These are phyloP conservation scores for Orychophragmus violaceus DNA, from an alignment of 345 rosid genomes.

Conservation along the genomic window DNA sequence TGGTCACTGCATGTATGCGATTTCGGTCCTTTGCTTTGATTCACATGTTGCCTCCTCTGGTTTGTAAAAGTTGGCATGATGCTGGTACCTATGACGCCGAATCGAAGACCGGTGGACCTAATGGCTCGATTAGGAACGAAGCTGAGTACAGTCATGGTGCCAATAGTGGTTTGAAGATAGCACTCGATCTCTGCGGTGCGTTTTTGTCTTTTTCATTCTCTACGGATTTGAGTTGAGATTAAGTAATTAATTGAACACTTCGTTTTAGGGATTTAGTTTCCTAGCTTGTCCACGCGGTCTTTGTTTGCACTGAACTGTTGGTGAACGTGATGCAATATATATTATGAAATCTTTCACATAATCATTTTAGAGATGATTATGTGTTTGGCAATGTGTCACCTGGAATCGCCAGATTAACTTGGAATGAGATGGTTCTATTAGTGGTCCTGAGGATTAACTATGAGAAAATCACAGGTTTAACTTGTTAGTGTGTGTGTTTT, in stretches of 20 bases:
- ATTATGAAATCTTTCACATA: too few species aligned
- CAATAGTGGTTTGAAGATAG: conserved; percentile 69
- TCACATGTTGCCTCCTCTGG: neutral
- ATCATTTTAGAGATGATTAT: too few species aligned
- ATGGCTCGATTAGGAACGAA: conserved; percentile 79
- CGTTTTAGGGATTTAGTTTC: too few species aligned
- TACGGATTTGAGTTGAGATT: neutral
- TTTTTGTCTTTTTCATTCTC: neutral
- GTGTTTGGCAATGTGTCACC: too few species aligned
- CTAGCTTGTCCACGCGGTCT: too few species aligned
- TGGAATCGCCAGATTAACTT: neutral
- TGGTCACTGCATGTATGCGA: neutral
- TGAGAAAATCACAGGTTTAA: neutral
- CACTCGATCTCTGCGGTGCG: conserved; percentile 72
- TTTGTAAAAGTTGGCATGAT: conserved; percentile 66
- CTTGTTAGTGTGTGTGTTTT: neutral
- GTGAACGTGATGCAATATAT: too few species aligned
- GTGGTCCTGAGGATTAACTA: neutral
- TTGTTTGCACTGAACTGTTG: too few species aligned
- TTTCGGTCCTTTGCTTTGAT: too few species aligned
- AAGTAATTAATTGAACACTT: neutral
- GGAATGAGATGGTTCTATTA: neutral
- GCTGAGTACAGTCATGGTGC: conserved; percentile 65
- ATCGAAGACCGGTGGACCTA: conserved; percentile 81
- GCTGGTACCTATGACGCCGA: conserved; percentile 72